phyloP scores from a whole-genome alignment of 164 flowering plant species.

The Liriodendron chinense region DNA sequence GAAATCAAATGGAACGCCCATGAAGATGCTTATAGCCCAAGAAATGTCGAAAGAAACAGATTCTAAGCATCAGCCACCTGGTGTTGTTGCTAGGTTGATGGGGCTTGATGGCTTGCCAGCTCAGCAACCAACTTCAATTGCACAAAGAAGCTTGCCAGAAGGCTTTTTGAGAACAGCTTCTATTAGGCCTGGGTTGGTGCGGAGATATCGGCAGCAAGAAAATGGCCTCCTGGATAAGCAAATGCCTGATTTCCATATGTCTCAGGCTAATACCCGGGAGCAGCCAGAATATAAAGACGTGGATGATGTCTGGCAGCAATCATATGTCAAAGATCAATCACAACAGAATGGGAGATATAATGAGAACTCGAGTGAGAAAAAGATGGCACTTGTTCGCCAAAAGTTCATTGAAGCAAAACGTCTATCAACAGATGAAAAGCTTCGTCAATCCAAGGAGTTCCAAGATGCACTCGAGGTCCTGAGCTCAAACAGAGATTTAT shows the following conservation, averaged over 20 bases:
- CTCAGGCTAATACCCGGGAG: conserved; percentile 21
- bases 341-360: conserved; percentile 36
- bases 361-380: conserved; percentile 44
- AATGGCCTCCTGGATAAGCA: conserved; percentile 30
- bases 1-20: conserved; percentile 69
- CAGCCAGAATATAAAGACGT: conserved; percentile 56
- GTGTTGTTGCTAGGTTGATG: conserved; percentile 93
- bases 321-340: conserved; percentile 33
- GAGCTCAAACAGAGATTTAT: conserved; percentile 72
- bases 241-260: conserved; percentile 28
- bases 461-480: conserved; percentile 85
- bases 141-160: conserved; percentile 37
- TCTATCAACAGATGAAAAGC: conserved; percentile 69
- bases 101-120: conserved; percentile 86
- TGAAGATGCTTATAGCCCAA: conserved; percentile 89
- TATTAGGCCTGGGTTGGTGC: conserved; percentile 32
- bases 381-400: conserved; percentile 84
- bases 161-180: conserved; percentile 27
- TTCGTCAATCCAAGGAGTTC: conserved; percentile 78
- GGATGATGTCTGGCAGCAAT: conserved; percentile 60
- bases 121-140: conserved; percentile 34
- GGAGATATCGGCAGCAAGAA: conserved; percentile 42
- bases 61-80: conserved; percentile 59
- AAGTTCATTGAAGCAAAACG: conserved; percentile 89
- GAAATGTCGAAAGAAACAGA: conserved; percentile 84